Evolutionary conservation across 176 grass and related monocot genomes (phyloP).

Genomic region (Paspalum notatum): DNA sequence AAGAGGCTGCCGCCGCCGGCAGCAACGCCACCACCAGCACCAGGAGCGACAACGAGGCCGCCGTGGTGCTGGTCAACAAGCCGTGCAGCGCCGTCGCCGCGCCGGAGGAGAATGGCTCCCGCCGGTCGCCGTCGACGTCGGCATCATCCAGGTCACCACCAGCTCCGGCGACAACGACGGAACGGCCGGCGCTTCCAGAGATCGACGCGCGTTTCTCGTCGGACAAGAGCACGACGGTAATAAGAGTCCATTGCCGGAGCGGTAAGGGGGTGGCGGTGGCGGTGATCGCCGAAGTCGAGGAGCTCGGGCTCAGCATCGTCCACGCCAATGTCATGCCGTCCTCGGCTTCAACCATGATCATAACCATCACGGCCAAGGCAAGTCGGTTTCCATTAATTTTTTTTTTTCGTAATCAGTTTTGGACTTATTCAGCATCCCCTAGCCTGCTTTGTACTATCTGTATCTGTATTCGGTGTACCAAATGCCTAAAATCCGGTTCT

Average conservation of each 20-base stretch:
- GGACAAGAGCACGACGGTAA: slow-evolving; percentile 48
- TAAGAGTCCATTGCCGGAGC: slow-evolving; percentile 56
- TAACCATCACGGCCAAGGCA: slow-evolving; percentile 71
- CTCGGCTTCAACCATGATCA: slow-evolving; percentile 34
- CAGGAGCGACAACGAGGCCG: slow-evolving; percentile 21
- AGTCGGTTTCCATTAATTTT: not conserved
- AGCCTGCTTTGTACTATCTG: not conserved
- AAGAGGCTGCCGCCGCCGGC: slow-evolving; percentile 17
- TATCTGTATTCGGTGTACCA: slow-evolving; percentile 8
- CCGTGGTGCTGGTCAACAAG: slow-evolving; percentile 43
- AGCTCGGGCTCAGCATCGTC: slow-evolving; percentile 50
- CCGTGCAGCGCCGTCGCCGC: slow-evolving; percentile 15
- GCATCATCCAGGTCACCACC: not conserved
- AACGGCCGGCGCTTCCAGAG: slow-evolving; percentile 29
- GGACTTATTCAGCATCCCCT: not conserved
- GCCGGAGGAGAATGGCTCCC: slow-evolving; percentile 3
- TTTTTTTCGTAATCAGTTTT: not conserved
- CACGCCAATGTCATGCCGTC: slow-evolving; percentile 69
- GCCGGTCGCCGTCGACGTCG: not conserved
- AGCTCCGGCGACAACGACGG: too few species aligned
- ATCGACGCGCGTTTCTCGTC: slow-evolving; percentile 52
- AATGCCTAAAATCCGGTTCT: not conserved
- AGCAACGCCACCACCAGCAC: not conserved
- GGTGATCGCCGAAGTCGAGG: slow-evolving; percentile 56
- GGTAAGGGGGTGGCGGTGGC: slow-evolving; percentile 46